Percentiles rank a stretch among this genome's conserved stretches.
Evolutionary conservation across 495 filamentous ascomycete genomes (phyloP).

Genomic region (Gamarada debralockiae): DNA sequence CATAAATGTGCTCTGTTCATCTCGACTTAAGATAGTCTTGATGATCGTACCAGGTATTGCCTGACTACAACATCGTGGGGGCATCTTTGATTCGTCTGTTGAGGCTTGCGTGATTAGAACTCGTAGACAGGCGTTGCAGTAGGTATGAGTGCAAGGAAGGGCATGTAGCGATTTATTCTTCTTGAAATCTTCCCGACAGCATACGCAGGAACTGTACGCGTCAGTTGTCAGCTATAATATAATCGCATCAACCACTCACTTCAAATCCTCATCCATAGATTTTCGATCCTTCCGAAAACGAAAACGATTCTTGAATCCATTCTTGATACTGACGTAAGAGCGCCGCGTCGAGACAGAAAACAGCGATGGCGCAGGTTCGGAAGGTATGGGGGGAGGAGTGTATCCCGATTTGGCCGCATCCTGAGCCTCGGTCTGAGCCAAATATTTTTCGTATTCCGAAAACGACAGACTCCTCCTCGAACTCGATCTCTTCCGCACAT

Average conservation of each 20-base stretch:
- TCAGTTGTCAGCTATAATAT: constrained; percentile 26
- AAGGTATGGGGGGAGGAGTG: constrained; percentile 22
- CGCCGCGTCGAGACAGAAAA: constrained; percentile 32
- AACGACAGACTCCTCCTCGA: constrained; percentile 39
- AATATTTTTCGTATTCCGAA: constrained; percentile 48
- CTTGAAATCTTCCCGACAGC: constrained; percentile 46
- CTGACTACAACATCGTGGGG: constrained; percentile 53
- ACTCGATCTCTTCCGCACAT: constrained; percentile 29
- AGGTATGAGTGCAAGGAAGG: constrained; percentile 49
- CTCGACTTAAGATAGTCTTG: constrained; percentile 42
- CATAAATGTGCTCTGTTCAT: constrained; percentile 48
- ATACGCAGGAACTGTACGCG: constrained; percentile 43
- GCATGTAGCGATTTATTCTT: constrained; percentile 35
- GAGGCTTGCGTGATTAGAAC: constrained; percentile 47
- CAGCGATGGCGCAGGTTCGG: constrained; percentile 27
- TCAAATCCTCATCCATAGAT: constrained; percentile 20
- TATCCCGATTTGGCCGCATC: constrained; percentile 30
- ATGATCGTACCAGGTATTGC: constrained; percentile 47
- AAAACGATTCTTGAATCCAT: constrained; percentile 30
- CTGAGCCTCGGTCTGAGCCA: constrained; percentile 36
- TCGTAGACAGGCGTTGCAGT: constrained; percentile 45
- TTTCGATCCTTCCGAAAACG: constrained; percentile 31
- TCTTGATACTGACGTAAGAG: constrained; percentile 37
- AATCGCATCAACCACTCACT: constrained; percentile 29
- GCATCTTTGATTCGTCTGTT: constrained; percentile 49